Conservation (phyloP, 371 early-diverging fungal genomes). For the Rhizopus stolonifer region DNA sequence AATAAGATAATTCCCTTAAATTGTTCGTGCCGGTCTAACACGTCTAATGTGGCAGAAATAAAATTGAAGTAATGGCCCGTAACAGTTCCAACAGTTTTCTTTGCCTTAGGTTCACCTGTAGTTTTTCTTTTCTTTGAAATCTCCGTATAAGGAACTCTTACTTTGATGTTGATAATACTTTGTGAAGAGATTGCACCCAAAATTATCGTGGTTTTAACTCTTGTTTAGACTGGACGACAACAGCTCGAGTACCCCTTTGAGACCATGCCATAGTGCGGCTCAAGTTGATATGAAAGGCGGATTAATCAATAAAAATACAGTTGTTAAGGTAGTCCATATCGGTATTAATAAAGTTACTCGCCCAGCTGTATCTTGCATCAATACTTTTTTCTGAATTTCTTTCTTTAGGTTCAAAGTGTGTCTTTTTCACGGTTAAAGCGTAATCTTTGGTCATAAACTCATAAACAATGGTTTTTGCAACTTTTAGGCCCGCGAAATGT, state of each 20-base stretch:
- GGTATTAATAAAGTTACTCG: neutral
- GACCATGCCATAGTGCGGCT: neutral
- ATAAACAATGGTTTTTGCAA: conserved; percentile 1
- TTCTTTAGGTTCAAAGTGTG: neutral
- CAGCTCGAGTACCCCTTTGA: neutral
- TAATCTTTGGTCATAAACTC: neutral
- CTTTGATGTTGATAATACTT: neutral
- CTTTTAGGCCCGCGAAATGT: neutral
- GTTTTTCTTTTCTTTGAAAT: conserved; percentile 12
- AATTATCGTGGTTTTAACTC: neutral
- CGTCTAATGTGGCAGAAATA: conserved; percentile 3
- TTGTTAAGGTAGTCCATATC: conserved; percentile 13
- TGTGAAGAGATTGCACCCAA: conserved; percentile 1
- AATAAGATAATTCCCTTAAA: conserved; percentile 3
- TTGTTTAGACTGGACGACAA: neutral
- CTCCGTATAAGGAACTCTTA: neutral
- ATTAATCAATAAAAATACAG: no score
- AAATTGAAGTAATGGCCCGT: conserved; percentile 8
- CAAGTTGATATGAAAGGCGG: conserved; percentile 9
- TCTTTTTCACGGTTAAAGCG: neutral
- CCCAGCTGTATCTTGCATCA: neutral
- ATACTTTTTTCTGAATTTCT: conserved; percentile 2
- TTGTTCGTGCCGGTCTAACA: conserved; percentile 5
- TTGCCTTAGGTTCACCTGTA: no score
- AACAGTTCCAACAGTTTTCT: neutral